Evolutionary conservation across 495 filamentous ascomycete species (phyloP).

Genomic region (Barbatosphaeria neglecta): DNA sequence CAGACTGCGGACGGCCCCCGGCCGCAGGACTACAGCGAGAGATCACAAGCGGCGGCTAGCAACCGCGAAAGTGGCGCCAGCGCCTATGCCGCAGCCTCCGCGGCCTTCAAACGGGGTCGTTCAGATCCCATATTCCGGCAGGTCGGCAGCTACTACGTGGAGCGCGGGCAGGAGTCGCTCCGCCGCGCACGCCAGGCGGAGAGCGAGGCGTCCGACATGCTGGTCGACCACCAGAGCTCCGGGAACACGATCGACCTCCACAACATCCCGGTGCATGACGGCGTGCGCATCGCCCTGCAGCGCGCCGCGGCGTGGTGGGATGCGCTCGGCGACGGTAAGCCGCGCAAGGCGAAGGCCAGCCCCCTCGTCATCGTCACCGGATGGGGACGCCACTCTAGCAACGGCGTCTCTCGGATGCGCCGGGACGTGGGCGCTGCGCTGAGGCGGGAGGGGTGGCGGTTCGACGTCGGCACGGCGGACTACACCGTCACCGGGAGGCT

Average conservation of each 20-base stretch:
- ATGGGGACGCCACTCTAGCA: constrained; percentile 63
- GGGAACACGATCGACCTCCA: constrained; percentile 61
- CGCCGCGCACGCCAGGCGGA: constrained; percentile 9
- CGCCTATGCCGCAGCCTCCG: constrained; percentile 12
- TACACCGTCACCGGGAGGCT: constrained; percentile 50
- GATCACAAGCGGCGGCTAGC: constrained; percentile 2
- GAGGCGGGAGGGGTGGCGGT: constrained; percentile 68
- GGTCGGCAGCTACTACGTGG: constrained; percentile 24
- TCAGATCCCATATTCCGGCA: constrained; percentile 24
- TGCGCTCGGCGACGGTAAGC: constrained; percentile 46
- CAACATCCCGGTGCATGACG: constrained; percentile 70
- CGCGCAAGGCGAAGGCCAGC: constrained; percentile 27
- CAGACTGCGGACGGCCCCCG: background rate
- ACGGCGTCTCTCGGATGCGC: constrained; percentile 60
- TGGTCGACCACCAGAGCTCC: constrained; percentile 50
- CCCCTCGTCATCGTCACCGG: constrained; percentile 71
- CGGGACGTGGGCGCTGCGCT: constrained; percentile 73
- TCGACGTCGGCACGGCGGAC: constrained; percentile 55
- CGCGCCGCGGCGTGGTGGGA: constrained; percentile 72
- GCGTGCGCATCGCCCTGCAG: constrained; percentile 58
- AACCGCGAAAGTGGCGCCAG: background rate
- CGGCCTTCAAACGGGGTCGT: constrained; percentile 21
- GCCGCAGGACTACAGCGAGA: constrained; percentile 2
- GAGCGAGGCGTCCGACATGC: constrained; percentile 37
- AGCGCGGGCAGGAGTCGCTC: constrained; percentile 18